Evolutionary conservation across 257 asterid species (phyloP).

Genomic region (Knoxia roxburghii): DNA sequence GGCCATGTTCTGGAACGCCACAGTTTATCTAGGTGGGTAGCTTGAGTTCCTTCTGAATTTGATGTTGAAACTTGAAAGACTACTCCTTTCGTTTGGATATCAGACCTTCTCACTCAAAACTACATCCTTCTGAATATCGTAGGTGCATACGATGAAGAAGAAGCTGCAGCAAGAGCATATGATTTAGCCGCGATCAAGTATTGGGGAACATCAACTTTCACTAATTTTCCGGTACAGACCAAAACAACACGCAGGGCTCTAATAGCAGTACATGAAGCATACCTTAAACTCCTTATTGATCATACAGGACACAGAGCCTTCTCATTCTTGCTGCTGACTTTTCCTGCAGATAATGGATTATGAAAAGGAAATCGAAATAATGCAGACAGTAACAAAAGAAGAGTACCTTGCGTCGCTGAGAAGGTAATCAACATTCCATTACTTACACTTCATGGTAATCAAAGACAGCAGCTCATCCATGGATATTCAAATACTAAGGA

Average conservation of each 20-base stretch:
- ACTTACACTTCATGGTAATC: neutral
- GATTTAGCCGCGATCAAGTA: conserved; percentile 53
- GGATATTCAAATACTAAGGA: conserved; percentile 19
- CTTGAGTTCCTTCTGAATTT: neutral
- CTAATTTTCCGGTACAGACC: conserved; percentile 35
- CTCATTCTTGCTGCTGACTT: neutral
- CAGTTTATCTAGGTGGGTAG: conserved; percentile 45
- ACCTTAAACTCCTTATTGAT: neutral
- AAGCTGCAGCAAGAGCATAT: conserved; percentile 53
- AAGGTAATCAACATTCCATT: conserved; percentile 32
- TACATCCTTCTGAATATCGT: neutral
- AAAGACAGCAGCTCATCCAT: neutral
- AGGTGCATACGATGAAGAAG: conserved; percentile 58
- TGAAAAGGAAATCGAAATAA: conserved; percentile 38
- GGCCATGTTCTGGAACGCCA: conserved; percentile 6
- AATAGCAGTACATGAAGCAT: neutral
- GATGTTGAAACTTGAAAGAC: neutral
- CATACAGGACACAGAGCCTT: neutral
- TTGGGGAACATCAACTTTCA: conserved; percentile 47
- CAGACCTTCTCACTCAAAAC: neutral
- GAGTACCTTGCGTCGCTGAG: conserved; percentile 53
- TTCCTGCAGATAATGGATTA: conserved; percentile 33
- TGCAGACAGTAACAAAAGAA: conserved; percentile 48
- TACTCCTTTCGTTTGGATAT: neutral
- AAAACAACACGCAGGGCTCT: neutral